phyloP scores from a whole-genome alignment of 2,329 filamentous ascomycete species.

The Diaporthe eres region DNA sequence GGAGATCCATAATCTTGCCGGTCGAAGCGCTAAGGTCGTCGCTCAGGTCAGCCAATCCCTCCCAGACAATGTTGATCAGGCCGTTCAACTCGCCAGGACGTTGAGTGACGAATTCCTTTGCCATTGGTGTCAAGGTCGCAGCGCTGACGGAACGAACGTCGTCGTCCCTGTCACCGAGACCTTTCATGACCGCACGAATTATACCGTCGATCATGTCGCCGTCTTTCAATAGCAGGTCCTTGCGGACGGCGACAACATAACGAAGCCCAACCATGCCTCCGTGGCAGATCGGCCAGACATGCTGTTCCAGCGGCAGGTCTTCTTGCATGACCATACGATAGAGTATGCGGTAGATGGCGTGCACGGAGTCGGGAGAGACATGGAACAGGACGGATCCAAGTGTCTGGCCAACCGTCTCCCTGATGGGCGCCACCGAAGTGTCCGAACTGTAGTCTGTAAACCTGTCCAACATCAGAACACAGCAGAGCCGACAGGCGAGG shows the following conservation, averaged over 20 bases:
- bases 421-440: conserved; percentile 94
- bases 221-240: conserved; percentile 89
- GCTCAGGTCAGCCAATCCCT: conserved; percentile 95
- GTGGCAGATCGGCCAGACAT: conserved; percentile 95
- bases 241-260: conserved; percentile 95
- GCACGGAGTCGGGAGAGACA: conserved; percentile 82
- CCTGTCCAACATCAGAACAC: conserved; percentile 95
- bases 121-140: conserved; percentile 96
- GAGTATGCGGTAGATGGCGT: conserved; percentile 86
- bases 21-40: conserved; percentile 98
- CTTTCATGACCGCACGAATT: conserved; percentile 93
- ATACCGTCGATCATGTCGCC: conserved; percentile 92
- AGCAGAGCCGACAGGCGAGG: conserved; percentile 93
- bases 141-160: conserved; percentile 97
- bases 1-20: conserved; percentile 97
- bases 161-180: conserved; percentile 90
- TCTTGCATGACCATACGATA: conserved; percentile 94
- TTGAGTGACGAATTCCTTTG: conserved; percentile 91
- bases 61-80: conserved; percentile 96
- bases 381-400: conserved; percentile 91
- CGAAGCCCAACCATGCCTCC: conserved; percentile 97
- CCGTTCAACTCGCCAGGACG: conserved; percentile 82
- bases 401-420: conserved; percentile 95
- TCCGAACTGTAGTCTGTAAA: conserved; percentile 99
- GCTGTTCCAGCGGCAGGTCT: conserved; percentile 79